Conservation (phyloP, 1,139 yeast species). For the Candida neerlandica region DNA sequence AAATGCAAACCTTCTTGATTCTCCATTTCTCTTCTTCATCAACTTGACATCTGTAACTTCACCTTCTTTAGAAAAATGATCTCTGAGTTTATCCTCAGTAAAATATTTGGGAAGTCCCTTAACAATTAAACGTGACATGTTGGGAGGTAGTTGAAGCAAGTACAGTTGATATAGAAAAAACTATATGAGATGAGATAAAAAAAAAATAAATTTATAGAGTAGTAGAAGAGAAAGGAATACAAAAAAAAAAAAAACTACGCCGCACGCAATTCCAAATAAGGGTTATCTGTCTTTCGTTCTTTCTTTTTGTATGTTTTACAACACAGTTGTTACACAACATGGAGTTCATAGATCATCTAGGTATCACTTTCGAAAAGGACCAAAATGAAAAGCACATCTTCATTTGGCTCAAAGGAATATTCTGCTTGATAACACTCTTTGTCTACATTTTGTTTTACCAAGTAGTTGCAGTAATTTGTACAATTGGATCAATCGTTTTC, state of each 20-base stretch:
- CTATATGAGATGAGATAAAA: constrained; percentile 5
- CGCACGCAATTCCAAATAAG: constrained; percentile 5
- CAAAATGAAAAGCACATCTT: constrained; percentile 13
- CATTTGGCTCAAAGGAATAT: constrained; percentile 23
- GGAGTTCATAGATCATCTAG: constrained; percentile 26
- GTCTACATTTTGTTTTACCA: constrained; percentile 25
- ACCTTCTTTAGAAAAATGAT: constrained; percentile 66
- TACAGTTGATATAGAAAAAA: background rate
- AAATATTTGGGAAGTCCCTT: constrained; percentile 85
- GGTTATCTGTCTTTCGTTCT: background rate
- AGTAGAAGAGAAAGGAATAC: background rate
- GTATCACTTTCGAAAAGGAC: constrained; percentile 19
- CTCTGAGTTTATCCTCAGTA: constrained; percentile 72
- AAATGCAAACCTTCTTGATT: constrained; percentile 91
- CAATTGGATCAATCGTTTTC: constrained; percentile 21
- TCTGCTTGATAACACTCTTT: constrained; percentile 19
- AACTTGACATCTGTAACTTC: constrained; percentile 86
- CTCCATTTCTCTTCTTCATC: constrained; percentile 78
- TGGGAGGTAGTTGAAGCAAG: background rate
- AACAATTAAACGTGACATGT: constrained; percentile 92
- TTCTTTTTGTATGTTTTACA: background rate
- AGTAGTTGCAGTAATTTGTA: constrained; percentile 23
- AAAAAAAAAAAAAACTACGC: constrained; percentile 4
- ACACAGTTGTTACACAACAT: constrained; percentile 6
- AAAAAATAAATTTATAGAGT: background rate